phyloP scores from a whole-genome alignment of 352 stramenopile genomes.

The Phytophthora hybrid region DNA sequence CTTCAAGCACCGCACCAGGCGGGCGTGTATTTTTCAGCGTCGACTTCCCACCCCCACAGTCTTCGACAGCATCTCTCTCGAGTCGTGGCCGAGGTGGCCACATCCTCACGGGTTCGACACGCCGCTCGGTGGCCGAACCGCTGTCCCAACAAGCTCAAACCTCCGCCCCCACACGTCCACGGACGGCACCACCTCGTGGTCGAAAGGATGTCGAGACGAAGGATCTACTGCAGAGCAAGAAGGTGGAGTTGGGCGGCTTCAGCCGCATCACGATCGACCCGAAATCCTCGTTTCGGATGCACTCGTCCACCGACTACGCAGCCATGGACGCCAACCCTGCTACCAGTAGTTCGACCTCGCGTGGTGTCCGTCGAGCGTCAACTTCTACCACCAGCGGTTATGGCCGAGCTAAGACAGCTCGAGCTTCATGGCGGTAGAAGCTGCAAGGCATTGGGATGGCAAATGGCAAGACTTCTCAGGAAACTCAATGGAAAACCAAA shows the following conservation, averaged over 20 bases:
- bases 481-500: constrained; percentile 29
- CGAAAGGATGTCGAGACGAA: constrained; percentile 58
- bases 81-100: constrained; percentile 31
- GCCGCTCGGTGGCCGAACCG: constrained; percentile 32
- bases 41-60: constrained; percentile 31
- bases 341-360: constrained; percentile 6
- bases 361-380: constrained; percentile 30
- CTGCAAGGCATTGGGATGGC: background rate
- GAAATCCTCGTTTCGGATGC: constrained; percentile 35
- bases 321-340: constrained; percentile 14
- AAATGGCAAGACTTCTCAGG: constrained; percentile 10
- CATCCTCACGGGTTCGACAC: constrained; percentile 26
- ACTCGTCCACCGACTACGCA: constrained; percentile 45
- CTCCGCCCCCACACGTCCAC: constrained; percentile 32
- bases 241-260: constrained; percentile 38
- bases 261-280: constrained; percentile 38
- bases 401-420: constrained; percentile 39
- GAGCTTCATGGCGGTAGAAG: constrained; percentile 64
- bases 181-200: constrained; percentile 47
- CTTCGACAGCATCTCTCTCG: constrained; percentile 21
- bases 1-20: constrained; percentile 22
- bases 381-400: constrained; percentile 21
- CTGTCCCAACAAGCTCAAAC: constrained; percentile 30
- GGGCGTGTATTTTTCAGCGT: constrained; percentile 44
- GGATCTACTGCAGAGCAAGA: constrained; percentile 55